phyloP scores from a whole-genome alignment of 176 grass and related monocot genomes.

The Melocanna baccifera region DNA sequence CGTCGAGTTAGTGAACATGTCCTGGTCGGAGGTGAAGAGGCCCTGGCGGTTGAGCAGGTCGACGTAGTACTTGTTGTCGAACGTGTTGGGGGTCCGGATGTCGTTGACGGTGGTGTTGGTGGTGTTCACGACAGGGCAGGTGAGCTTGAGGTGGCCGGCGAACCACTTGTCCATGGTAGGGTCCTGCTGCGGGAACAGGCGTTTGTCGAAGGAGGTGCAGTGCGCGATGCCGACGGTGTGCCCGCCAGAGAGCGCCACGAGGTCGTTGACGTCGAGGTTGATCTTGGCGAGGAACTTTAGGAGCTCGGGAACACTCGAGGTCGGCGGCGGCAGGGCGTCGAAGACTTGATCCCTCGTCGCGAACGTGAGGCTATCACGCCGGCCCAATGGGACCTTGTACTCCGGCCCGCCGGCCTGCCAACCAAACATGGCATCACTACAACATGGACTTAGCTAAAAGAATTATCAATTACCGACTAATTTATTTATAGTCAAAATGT shows the following conservation, averaged over 20 bases:
- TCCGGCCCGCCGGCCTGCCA: too few species aligned
- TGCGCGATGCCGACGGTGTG: slow-evolving; percentile 61
- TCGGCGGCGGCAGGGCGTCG: too few species aligned
- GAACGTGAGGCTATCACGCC: too few species aligned
- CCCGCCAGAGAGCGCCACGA: slow-evolving; percentile 52
- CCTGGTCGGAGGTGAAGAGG: slow-evolving; percentile 50
- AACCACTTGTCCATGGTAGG: slow-evolving; percentile 37
- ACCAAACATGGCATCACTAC: too few species aligned
- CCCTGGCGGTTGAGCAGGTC: slow-evolving; percentile 26
- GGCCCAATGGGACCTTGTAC: too few species aligned
- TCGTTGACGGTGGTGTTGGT: slow-evolving; percentile 41
- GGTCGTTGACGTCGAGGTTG: slow-evolving; percentile 40
- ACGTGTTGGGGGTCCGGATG: slow-evolving; percentile 13
- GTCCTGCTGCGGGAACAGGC: slow-evolving; percentile 48
- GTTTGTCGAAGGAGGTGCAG: slow-evolving; percentile 31
- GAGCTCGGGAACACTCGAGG: too few species aligned
- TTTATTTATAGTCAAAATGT: too few species aligned
- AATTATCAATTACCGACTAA: too few species aligned
- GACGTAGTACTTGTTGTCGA: slow-evolving; percentile 41
- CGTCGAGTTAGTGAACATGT: slow-evolving; percentile 17
- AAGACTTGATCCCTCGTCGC: too few species aligned
- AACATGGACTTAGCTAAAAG: too few species aligned
- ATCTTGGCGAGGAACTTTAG: not conserved
- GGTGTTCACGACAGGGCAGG: slow-evolving; percentile 2
- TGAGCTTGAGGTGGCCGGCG: slow-evolving; percentile 36